Conservation (phyloP, 345 rosid species). For the Geranium rotundifolium region DNA sequence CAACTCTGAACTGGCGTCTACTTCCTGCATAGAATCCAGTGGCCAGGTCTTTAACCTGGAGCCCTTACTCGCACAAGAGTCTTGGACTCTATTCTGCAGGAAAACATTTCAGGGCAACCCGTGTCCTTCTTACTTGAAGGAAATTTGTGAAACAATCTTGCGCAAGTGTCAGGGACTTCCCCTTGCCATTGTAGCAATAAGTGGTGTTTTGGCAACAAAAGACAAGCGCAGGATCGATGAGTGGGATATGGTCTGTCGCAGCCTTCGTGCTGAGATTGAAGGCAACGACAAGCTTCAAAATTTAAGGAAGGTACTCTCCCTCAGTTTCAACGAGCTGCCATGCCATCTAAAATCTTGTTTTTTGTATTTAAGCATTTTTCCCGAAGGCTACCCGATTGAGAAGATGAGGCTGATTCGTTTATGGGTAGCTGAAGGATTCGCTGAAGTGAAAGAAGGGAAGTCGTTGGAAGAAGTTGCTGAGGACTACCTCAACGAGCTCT, state of each 20-base stretch:
- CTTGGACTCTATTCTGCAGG: constrained; percentile 12
- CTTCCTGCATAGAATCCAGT: constrained; percentile 4
- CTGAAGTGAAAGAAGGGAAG: constrained; percentile 16
- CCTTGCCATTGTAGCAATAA: constrained; percentile 18
- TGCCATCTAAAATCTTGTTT: constrained; percentile 30
- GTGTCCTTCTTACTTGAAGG: constrained; percentile 12
- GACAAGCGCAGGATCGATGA: constrained; percentile 11
- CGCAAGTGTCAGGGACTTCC: constrained; percentile 18
- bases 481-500: constrained; percentile 33
- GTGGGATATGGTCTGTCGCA: constrained; percentile 14
- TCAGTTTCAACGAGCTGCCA: constrained; percentile 36
- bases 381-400: constrained; percentile 21
- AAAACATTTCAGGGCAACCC: constrained; percentile 11
- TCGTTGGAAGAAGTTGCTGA: constrained; percentile 31
- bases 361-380: constrained; percentile 31
- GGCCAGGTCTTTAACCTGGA: constrained; percentile 12
- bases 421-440: constrained; percentile 38
- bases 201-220: constrained; percentile 21
- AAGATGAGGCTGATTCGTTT: constrained; percentile 19
- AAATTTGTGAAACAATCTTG: constrained; percentile 6
- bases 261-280: constrained; percentile 15
- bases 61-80: constrained; percentile 8
- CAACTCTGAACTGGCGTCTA: constrained; percentile 7
- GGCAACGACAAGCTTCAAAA: constrained; percentile 18
- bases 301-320: constrained; percentile 21